Evolutionary conservation across 805 yeast genomes (phyloP).

Genomic region (Ogataea pini): DNA sequence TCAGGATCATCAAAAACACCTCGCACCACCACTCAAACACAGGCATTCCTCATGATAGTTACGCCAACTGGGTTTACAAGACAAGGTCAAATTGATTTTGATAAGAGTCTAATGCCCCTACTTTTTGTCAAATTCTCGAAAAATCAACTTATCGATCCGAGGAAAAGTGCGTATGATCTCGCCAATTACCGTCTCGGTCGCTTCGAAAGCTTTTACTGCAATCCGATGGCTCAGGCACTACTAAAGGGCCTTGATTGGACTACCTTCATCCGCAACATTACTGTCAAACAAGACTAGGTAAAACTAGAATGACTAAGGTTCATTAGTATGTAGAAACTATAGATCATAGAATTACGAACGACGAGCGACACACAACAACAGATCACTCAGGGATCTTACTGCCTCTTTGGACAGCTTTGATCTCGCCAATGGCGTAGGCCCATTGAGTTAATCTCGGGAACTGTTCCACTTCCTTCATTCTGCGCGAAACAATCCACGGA

Average conservation of each 20-base stretch:
- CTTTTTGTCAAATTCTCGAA: constrained; percentile 44
- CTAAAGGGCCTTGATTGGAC: constrained; percentile 40
- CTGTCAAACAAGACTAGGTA: constrained; percentile 5
- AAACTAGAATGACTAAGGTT: too few species aligned
- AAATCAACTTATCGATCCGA: constrained; percentile 25
- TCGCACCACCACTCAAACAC: constrained; percentile 2
- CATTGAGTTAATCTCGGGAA: constrained; percentile 45
- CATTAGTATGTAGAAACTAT: not conserved
- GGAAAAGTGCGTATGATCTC: constrained; percentile 33
- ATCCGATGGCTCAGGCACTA: constrained; percentile 38
- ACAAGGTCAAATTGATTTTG: constrained; percentile 48
- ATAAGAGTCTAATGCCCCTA: constrained; percentile 47
- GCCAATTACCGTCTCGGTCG: constrained; percentile 42
- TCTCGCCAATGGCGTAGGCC: constrained; percentile 36
- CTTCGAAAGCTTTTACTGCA: constrained; percentile 39
- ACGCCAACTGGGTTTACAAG: constrained; percentile 48
- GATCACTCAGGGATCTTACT: constrained; percentile 13
- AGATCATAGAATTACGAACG: not conserved
- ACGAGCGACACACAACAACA: not conserved
- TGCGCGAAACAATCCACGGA: constrained; percentile 43
- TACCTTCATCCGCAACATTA: constrained; percentile 18
- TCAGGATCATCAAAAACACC: not conserved
- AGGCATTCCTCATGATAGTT: constrained; percentile 43
- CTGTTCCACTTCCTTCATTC: constrained; percentile 36
- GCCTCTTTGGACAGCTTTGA: constrained; percentile 40